A percentile compares a stretch with the other conserved stretches of the same genome.
phyloP scores from a whole-genome alignment of 331 rosid genomes.

The Malus hybrid region DNA sequence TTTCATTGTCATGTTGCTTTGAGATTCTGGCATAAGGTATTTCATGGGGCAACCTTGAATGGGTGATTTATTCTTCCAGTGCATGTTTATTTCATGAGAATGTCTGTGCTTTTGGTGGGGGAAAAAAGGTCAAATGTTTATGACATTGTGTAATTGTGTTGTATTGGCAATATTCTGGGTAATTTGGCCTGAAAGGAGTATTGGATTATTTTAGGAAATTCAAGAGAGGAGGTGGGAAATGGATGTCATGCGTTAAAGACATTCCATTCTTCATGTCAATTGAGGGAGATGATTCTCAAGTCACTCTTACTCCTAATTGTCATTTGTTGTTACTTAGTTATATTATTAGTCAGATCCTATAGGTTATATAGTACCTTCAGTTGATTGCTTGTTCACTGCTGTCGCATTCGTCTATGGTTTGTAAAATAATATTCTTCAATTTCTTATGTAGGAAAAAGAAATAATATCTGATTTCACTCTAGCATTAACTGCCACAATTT shows the following conservation, averaged over 20 bases:
- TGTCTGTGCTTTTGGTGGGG: not conserved
- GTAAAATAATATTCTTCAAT: not conserved
- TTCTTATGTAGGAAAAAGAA: not conserved
- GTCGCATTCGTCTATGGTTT: not conserved
- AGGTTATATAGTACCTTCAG: not conserved
- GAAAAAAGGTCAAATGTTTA: not conserved
- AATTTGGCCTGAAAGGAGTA: not conserved
- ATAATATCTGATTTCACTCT: not conserved
- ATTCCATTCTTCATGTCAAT: not conserved
- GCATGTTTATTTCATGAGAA: not conserved
- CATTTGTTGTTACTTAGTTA: not conserved
- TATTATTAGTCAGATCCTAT: not conserved
- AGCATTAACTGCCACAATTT: not conserved
- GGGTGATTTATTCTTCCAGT: not conserved
- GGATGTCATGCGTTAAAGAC: not conserved
- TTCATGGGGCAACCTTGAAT: not conserved
- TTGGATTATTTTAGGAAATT: not conserved
- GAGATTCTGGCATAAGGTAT: not conserved
- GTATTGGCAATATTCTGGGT: not conserved
- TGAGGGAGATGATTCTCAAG: not conserved
- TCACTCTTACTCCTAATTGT: not conserved
- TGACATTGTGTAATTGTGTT: not conserved
- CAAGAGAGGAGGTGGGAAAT: not conserved
- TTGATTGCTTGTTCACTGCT: not conserved
- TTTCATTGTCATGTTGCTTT: not conserved